Evolutionary conservation across 1,284 basidiomycete species (phyloP), one percentile per base, ranked within the genome.

Genomic region (Porodaedalea pini): DNA sequence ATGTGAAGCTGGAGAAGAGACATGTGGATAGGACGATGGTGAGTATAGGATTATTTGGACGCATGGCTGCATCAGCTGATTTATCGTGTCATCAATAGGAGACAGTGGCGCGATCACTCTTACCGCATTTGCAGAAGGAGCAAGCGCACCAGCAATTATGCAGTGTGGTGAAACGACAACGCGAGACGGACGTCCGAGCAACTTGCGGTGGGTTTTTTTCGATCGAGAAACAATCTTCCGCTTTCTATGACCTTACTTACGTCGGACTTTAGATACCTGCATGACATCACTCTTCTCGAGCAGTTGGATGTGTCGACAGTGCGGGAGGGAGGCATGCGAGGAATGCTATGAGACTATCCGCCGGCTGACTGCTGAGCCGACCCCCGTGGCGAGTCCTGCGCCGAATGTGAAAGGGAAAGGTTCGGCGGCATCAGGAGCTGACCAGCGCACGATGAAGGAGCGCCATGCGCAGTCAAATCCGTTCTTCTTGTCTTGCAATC

Each of bases 261-360:
- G 57, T 37, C 47, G 29, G 37, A 48, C 23, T 44, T 40, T 66
- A 93, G 93, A 98, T 71, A 92, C 89, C 2, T 98, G 95, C 70
- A 88, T 90, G 74, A 94, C 92, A 2, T 93, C 92, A 13, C 85
- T 98, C 59, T 96, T 97, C 70, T 88, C 88, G 4, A 86, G 86
- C 57, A 90, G 85, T 58, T 97, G 88, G 83, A 89, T 94, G 79
- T 98, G 94, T 70, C 78, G 83, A 7, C 69, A 81, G n/a, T 98
- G 94, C 69, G 94, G 93, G 1, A 84, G 92, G 13, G 95, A 97
- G 70, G 86, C 90, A 15, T 98, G 94, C 67, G 77, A 85, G 0
- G 86, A 90, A 55, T 98, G 95, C 69, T 91, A 84, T 66, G 75
- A 79, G 25, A 85, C 83, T 62, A 82, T 97, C 57, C 74, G 74